Percentiles rank a stretch among this genome's conserved stretches.
phyloP scores from a whole-genome alignment of 441 rosid genomes.

The Populus hybrid region DNA sequence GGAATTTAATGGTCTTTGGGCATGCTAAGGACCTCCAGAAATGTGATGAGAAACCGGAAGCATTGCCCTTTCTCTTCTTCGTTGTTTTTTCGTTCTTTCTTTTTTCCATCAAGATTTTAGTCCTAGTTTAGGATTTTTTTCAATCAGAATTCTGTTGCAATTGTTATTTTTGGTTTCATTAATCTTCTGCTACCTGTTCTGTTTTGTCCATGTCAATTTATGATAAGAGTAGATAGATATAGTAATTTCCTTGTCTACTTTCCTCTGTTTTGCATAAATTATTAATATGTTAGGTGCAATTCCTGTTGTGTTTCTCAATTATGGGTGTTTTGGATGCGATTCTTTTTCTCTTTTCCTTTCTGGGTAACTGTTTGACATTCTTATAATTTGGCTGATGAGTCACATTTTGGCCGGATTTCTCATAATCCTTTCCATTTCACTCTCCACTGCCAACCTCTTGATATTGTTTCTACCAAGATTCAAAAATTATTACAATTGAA shows the following conservation, averaged over 20 bases:
- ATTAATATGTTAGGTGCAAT: not conserved
- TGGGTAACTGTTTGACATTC: not conserved
- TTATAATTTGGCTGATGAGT: not conserved
- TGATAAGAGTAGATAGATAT: not conserved
- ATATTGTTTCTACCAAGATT: not conserved
- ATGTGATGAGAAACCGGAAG: slow-evolving; percentile 17
- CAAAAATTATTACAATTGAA: too few relatives aligned
- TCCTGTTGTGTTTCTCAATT: not conserved
- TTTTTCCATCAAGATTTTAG: not conserved
- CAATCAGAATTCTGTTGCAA: not conserved
- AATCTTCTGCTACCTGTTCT: not conserved
- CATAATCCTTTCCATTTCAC: not conserved
- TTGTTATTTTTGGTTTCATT: not conserved
- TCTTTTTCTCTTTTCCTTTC: too few relatives aligned
- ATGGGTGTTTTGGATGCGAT: not conserved
- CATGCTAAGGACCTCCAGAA: slow-evolving; percentile 16
- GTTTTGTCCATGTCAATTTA: not conserved
- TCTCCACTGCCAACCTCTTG: not conserved
- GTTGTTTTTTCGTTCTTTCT: not conserved
- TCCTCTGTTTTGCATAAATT: not conserved
- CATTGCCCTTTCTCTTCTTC: not conserved
- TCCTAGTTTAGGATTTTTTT: slow-evolving; percentile 8
- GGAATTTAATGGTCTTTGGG: slow-evolving; percentile 15
- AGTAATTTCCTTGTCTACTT: not conserved
- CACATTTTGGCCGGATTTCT: not conserved